Base-by-base conservation (phyloP, 2,329 filamentous ascomycete genomes). In the Botrytis porri region DNA sequence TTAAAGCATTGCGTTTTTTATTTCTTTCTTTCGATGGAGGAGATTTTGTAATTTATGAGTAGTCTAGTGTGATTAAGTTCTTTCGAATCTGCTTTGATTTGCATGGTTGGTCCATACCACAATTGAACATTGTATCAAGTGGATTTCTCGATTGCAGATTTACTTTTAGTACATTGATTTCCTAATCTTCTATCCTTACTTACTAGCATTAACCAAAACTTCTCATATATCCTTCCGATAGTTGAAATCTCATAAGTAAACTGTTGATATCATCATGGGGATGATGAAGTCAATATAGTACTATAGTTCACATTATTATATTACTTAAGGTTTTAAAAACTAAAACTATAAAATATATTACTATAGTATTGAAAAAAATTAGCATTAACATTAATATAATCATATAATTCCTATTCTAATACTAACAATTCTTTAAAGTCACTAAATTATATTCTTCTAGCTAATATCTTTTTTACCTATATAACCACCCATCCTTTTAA, bases 201-300 rank as follows among this genome's bases (percentile, higher is more conserved):
- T n/a, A n/a, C n/a, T 0, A 7, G 0, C 14, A 18, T 29, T 0
- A 29, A 3, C n/a, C 14, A 1, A 16, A 3, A 18, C n/a, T 29
- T 29, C 14, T 3, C 51, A 18, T 51, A 14, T 10, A n/a, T n/a
- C 10, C 14, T 8, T 48, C 10, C 25, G 4, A 48, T 22, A 48
- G 20, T 20, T 22, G 43, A n/a, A n/a, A 48, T 25, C 9, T 51
- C 48, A 51, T n/a, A n/a, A n/a, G n/a, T n/a, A n/a, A n/a, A n/a
- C n/a, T n/a, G n/a, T n/a, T n/a, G n/a, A n/a, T n/a, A n/a, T n/a
- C n/a, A n/a, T n/a, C n/a, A n/a, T n/a, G n/a, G n/a, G n/a, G n/a
- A n/a, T n/a, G n/a, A n/a, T n/a, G n/a, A n/a, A n/a, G n/a, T n/a
- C n/a, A n/a, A n/a, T n/a, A n/a, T n/a, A n/a, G n/a, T n/a, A n/a